Base-by-base conservation (phyloP, 2,329 filamentous ascomycete genomes). In the Cytospora leucostoma region DNA sequence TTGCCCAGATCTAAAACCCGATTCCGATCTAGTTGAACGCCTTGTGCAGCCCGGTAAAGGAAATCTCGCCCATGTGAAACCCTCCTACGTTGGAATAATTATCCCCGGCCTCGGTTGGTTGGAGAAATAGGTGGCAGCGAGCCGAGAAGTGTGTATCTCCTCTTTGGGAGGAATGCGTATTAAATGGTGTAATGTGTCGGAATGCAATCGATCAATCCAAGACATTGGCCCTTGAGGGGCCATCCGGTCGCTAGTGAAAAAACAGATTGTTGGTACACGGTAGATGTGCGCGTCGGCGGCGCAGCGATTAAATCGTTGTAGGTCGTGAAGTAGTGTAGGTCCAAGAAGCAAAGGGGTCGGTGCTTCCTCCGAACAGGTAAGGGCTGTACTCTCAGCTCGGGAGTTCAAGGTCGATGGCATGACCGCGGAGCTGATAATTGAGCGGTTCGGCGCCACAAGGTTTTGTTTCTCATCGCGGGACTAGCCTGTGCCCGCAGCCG, bases 31-130 rank as follows among this genome's bases (percentile, higher is more conserved):
- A 68, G 57, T 65, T 64, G 59, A 68, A 76, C 75, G 75, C 75
- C 74, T 70, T 74, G 73, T 73, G 74, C 72, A 72, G 68, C 68
- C 67, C 51, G 69, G 73, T 70, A 68, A 65, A 62, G 67, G 65
- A 66, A 68, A 68, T 68, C 69, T 70, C 70, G 68, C 60, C 59
- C 55, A 63, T 65, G 58, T 60, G 65, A 65, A 56, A 65, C 64
- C 59, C 51, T 63, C 55, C 62, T 58, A 47, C 40, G 53, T 58
- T 54, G 15, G 54, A 54, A 54, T 35, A n/a, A 53, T 49, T 55
- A n/a, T 50, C 50, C 38, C 56, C 59, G 37, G 47, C 53, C 57
- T 35, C 55, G 44, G 44, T 59, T 56, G 55, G 38, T 17, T 70
- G 65, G 68, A 71, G 70, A 59, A 32, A 52, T 40, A 59, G 47